Evolutionary conservation across 2,329 filamentous ascomycete genomes (phyloP).

Genomic region (Leptosphaerulina australis): DNA sequence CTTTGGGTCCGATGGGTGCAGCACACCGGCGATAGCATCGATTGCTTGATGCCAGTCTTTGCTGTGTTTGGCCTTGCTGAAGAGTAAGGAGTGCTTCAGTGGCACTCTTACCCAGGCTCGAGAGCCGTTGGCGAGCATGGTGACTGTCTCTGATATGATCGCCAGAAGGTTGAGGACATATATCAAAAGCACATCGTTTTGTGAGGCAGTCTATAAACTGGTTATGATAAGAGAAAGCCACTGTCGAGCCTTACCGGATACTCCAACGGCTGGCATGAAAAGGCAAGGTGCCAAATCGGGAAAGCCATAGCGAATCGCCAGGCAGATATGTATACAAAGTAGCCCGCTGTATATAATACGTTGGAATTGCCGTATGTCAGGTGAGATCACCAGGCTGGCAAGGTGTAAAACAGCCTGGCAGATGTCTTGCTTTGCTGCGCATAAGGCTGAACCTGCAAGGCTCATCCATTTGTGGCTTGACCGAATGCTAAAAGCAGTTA

Average conservation of each 20-base stretch:
- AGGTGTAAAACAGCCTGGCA: slow-evolving; percentile 1
- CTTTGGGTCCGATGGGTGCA: slow-evolving; percentile 33
- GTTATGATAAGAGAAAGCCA: neutral
- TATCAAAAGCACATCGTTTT: slow-evolving; percentile 1
- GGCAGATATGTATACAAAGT: neutral
- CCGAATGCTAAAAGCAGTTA: slow-evolving; percentile 13
- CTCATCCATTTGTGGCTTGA: slow-evolving; percentile 12
- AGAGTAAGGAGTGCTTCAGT: slow-evolving; percentile 23
- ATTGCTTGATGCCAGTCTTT: slow-evolving; percentile 40
- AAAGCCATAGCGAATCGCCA: neutral
- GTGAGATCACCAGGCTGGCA: neutral
- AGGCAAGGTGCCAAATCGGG: neutral
- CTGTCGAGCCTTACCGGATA: neutral
- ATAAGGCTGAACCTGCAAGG: slow-evolving; percentile 28
- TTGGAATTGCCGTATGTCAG: neutral
- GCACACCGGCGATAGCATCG: slow-evolving; percentile 28
- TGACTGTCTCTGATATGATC: slow-evolving; percentile 7
- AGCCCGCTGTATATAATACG: neutral
- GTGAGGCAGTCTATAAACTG: neutral
- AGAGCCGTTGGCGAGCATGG: slow-evolving; percentile 17
- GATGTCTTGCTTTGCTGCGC: slow-evolving; percentile 3
- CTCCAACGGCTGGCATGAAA: neutral
- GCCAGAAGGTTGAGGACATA: slow-evolving; percentile 1
- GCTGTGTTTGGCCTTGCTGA: slow-evolving; percentile 35
- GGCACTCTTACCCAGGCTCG: slow-evolving; percentile 25